A percentile compares a stretch with the other conserved stretches of the same genome.
phyloP scores from a whole-genome alignment of 2,329 filamentous ascomycete genomes.

The Penicillium sp. region DNA sequence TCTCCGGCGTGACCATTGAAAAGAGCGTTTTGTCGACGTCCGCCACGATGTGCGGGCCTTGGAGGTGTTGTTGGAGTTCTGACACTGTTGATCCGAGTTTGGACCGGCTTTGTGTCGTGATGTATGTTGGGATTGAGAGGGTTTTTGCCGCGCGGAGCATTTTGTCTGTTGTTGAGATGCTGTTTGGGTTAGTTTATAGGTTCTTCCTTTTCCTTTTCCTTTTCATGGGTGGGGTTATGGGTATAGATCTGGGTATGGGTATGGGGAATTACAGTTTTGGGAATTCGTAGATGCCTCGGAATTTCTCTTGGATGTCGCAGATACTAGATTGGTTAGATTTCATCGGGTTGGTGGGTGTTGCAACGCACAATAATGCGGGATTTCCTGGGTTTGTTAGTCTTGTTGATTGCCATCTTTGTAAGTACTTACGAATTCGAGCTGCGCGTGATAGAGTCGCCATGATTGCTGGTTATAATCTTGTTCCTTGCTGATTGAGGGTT shows the following conservation, averaged over 20 bases:
- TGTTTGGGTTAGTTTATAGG: constrained; percentile 28
- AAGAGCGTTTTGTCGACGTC: constrained; percentile 82
- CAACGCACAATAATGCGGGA: constrained; percentile 44
- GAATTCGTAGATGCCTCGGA: constrained; percentile 81
- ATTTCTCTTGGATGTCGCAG: constrained; percentile 93
- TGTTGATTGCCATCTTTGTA: background rate
- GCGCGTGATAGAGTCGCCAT: constrained; percentile 9
- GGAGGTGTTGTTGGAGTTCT: constrained; percentile 57
- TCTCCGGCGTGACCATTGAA: constrained; percentile 72
- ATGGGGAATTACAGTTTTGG: constrained; percentile 61
- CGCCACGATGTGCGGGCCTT: constrained; percentile 44
- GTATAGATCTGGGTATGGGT: background rate
- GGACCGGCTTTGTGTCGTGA: constrained; percentile 75
- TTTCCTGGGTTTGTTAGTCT: constrained; percentile 32
- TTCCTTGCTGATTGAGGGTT: too few relatives aligned
- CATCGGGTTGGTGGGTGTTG: background rate
- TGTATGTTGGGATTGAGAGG: constrained; percentile 65
- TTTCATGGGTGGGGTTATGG: background rate
- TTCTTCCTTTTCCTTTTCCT: too few relatives aligned
- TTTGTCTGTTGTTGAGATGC: constrained; percentile 62
- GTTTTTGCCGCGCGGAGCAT: constrained; percentile 54
- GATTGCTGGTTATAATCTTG: too few relatives aligned
- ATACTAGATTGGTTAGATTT: constrained; percentile 51
- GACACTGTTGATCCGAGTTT: constrained; percentile 75
- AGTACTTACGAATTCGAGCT: constrained; percentile 4